Conservation (phyloP, 257 asterid genomes). For the Solanum stenotomum region DNA sequence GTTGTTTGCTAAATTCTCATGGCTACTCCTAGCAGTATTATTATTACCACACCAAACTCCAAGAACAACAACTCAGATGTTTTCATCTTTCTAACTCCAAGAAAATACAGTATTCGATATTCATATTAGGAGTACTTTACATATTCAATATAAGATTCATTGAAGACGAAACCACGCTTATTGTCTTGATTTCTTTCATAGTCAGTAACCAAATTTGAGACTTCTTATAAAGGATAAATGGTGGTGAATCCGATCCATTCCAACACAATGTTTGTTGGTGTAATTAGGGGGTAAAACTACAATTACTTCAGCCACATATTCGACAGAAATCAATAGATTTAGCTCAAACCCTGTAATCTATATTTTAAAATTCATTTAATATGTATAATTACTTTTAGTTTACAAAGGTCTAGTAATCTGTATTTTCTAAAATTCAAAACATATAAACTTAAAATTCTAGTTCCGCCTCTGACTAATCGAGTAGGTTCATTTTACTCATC, state of each 20-base stretch:
- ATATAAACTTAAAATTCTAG: neutral
- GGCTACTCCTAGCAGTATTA: neutral
- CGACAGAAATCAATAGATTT: neutral
- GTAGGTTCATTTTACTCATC: neutral
- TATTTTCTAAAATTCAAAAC: neutral
- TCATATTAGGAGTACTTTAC: too few species aligned
- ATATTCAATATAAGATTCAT: too few species aligned
- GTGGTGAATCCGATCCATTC: neutral
- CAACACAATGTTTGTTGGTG: neutral
- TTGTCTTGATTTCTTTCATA: too few species aligned
- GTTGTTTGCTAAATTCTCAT: neutral
- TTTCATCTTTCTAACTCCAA: neutral
- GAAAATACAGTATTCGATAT: neutral
- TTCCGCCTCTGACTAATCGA: neutral
- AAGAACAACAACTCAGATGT: neutral
- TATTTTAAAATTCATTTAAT: neutral
- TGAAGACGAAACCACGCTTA: neutral
- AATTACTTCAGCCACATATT: neutral
- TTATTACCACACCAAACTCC: neutral
- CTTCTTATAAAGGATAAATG: neutral
- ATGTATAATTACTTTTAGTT: neutral
- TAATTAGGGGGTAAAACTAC: neutral
- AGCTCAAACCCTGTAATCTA: neutral
- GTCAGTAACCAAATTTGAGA: neutral
- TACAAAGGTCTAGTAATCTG: neutral